Evolutionary conservation across 2,329 filamentous ascomycete species (phyloP).

Genomic region (Penicillium thymicola): DNA sequence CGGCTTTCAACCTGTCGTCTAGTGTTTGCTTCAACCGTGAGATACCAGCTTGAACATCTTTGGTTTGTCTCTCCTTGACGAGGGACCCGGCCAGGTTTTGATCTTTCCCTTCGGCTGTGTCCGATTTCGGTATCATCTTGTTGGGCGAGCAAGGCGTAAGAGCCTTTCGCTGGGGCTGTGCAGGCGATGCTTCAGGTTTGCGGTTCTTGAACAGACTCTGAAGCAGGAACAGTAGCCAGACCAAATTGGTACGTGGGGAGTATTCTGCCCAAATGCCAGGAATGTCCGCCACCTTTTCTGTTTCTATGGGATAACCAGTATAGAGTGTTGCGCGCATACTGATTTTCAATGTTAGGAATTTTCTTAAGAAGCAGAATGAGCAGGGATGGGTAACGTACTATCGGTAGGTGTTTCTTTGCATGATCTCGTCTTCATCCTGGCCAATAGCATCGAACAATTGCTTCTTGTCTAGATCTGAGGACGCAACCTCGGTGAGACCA

Average conservation of each 20-base stretch:
- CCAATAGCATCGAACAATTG: constrained; percentile 44
- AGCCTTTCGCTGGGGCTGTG: constrained; percentile 24
- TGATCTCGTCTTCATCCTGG: constrained; percentile 40
- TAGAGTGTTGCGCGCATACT: constrained; percentile 45
- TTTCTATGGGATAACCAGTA: constrained; percentile 43
- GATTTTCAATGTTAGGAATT: not conserved
- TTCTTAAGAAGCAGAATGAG: too few species aligned
- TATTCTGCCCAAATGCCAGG: constrained; percentile 53
- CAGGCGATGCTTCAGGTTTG: constrained; percentile 19
- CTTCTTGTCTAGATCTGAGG: constrained; percentile 44
- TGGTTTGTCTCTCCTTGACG: constrained; percentile 8
- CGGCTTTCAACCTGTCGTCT: constrained; percentile 30
- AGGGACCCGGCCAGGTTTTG: not conserved
- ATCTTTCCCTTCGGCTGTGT: constrained; percentile 2
- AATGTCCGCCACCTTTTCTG: constrained; percentile 33
- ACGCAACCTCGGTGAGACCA: constrained; percentile 34
- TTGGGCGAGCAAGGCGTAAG: constrained; percentile 36
- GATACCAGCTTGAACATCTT: constrained; percentile 18
- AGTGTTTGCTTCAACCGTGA: constrained; percentile 29
- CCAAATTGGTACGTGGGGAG: constrained; percentile 59
- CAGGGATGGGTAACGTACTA: constrained; percentile 29
- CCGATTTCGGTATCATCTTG: constrained; percentile 14
- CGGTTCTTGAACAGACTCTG: constrained; percentile 51
- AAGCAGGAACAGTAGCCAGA: constrained; percentile 63
- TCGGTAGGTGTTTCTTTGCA: constrained; percentile 43